Base-by-base conservation (phyloP, 2,329 filamentous ascomycete genomes). In the Diaporthe vexans region DNA sequence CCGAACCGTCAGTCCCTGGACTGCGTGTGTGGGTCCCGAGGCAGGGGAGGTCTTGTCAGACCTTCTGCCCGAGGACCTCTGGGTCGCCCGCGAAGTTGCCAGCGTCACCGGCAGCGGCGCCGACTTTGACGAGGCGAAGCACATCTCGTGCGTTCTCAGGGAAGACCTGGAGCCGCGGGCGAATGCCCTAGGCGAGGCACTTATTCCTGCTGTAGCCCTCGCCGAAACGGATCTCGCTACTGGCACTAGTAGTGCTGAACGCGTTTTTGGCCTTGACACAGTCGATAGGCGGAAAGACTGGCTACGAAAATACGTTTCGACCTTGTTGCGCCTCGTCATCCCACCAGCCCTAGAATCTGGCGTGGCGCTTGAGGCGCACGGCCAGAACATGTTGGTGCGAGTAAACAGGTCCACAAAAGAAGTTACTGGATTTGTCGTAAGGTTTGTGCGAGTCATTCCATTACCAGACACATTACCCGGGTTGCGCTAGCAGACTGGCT, bases 301-400 rank as follows among this genome's bases (percentile, higher is more conserved):
- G 63, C 29, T 68, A 13, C 63, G 33, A 29, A 54, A 48, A 9
- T 68, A 68, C 11, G 63, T 54, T 48, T 68, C 63, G 33, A 68
- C 63, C 8, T 51, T 68, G 7, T 15, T 68, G 48, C 46, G 63
- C 15, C 63, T 68, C 15, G 35, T 40, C 0, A 68, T 68, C 17
- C 63, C 48, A 3, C 63, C 63, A 9, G 63, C 63, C 21, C 21
- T 68, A n/a, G 63, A 68, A n/a, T 68, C 46, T 0, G 63, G 63
- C 8, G 48, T 68, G 7, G 63, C 63, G n/a, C 63, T 68, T 21
- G 63, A 68, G n/a, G 63, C 63, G 15, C 63, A 68, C 29, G 63
- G 63, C n/a, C 63, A 68, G 33, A 68, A 68, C 48, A 68, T 68
- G 63, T 8, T 68, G 63, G 63, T 68, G 21, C 46, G 63, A 15